Evolutionary conservation across 208 protist genomes (phyloP).

Genomic region (Acanthamoeba sp.): DNA sequence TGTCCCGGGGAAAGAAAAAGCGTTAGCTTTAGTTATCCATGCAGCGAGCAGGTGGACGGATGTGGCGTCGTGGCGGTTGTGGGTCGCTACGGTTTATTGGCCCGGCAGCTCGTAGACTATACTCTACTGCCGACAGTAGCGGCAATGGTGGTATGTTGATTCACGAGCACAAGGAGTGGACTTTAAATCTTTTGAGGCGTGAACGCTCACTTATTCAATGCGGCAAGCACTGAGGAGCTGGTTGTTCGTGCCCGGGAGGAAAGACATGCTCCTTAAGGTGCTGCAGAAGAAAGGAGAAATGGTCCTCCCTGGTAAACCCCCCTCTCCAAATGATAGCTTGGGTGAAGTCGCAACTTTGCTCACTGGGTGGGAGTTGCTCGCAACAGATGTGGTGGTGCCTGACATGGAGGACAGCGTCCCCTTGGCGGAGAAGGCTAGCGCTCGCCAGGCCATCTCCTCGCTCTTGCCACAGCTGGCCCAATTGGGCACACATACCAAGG

Average conservation of each 20-base stretch:
- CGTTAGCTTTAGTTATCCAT: too few species aligned
- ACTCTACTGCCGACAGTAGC: too few species aligned
- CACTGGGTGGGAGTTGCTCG: background rate
- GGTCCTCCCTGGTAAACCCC: background rate
- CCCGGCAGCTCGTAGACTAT: too few species aligned
- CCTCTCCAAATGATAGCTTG: background rate
- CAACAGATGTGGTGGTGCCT: conserved; percentile 53
- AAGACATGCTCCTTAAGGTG: conserved; percentile 62
- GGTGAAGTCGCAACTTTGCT: background rate
- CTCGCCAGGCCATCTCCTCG: conserved; percentile 2
- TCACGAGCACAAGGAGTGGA: too few species aligned
- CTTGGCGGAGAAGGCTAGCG: conserved; percentile 15
- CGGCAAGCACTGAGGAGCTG: conserved; percentile 16
- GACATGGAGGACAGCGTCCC: conserved; percentile 75
- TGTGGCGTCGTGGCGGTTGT: too few species aligned
- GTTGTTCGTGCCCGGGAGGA: conserved; percentile 65
- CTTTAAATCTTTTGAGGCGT: too few species aligned
- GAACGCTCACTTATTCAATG: too few species aligned
- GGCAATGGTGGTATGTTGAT: too few species aligned
- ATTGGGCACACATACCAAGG: conserved; percentile 8
- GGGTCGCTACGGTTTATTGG: too few species aligned
- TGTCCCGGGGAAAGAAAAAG: too few species aligned
- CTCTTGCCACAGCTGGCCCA: conserved; percentile 51
- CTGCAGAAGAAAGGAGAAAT: conserved; percentile 58
- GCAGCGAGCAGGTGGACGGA: too few species aligned